Conservation (phyloP, 805 yeast genomes). For the Cyberlindnera amylophila region DNA sequence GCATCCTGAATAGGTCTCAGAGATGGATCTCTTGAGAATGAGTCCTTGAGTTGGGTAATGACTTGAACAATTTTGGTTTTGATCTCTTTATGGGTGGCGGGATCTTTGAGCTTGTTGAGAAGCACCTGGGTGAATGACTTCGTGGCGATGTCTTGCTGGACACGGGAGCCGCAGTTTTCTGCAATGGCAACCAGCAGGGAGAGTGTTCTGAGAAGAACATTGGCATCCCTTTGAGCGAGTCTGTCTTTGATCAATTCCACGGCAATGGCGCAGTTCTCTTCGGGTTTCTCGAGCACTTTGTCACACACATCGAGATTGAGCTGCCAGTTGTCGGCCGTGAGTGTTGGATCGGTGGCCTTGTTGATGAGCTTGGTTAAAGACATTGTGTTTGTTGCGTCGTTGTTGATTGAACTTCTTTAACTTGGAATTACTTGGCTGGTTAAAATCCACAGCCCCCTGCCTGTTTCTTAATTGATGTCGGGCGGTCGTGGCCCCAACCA, state of each 20-base stretch:
- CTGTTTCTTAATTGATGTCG: no score
- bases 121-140: conserved; percentile 47
- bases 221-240: conserved; percentile 53
- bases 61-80: conserved; percentile 64
- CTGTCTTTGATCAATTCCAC: conserved; percentile 44
- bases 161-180: conserved; percentile 72
- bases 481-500: no score
- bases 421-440: neutral
- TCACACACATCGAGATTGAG: conserved; percentile 64
- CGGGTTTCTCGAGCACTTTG: conserved; percentile 57
- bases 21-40: conserved; percentile 73
- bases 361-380: conserved; percentile 12
- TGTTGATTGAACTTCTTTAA: neutral
- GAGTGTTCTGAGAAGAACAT: conserved; percentile 57
- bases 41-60: conserved; percentile 58
- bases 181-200: conserved; percentile 57
- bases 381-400: neutral
- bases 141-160: conserved; percentile 60
- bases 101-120: conserved; percentile 47
- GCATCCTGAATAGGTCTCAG: conserved; percentile 66
- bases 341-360: conserved; percentile 61
- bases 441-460: no score
- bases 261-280: conserved; percentile 36
- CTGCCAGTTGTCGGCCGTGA: conserved; percentile 68
- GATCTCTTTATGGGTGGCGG: conserved; percentile 59